A percentile compares a stretch with the other conserved stretches of the same genome.
Evolutionary conservation across 2,329 filamentous ascomycete species (phyloP).

Genomic region (Coniosporium tulheliwenetii): DNA sequence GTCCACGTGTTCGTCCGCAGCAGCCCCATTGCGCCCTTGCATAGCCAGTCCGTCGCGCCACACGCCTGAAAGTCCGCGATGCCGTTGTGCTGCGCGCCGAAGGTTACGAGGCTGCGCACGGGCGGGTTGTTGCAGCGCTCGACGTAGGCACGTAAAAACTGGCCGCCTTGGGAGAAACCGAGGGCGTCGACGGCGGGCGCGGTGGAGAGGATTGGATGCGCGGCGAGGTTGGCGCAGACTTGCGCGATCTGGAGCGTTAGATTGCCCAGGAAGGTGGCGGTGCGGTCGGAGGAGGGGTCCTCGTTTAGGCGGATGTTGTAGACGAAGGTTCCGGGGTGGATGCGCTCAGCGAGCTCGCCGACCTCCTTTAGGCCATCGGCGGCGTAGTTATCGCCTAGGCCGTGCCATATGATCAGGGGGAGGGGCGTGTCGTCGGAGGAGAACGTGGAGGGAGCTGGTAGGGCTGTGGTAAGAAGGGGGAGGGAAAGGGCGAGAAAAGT

Average conservation of each 20-base stretch:
- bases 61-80: conserved; percentile 74
- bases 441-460: too few species aligned
- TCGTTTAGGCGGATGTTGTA: conserved; percentile 62
- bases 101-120: conserved; percentile 68
- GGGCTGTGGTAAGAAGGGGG: too few species aligned
- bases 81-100: conserved; percentile 84
- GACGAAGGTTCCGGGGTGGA: conserved; percentile 71
- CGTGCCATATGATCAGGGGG: conserved; percentile 92
- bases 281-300: conserved; percentile 53
- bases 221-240: conserved; percentile 64
- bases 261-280: conserved; percentile 83
- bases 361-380: conserved; percentile 59
- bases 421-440: conserved; percentile 34
- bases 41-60: conserved; percentile 57
- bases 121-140: conserved; percentile 70
- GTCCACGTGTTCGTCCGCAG: conserved; percentile 72
- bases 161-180: conserved; percentile 89
- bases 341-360: conserved; percentile 51
- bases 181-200: conserved; percentile 78
- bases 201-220: conserved; percentile 64
- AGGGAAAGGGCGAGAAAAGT: too few species aligned
- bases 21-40: conserved; percentile 62
- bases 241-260: conserved; percentile 59
- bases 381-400: conserved; percentile 59
- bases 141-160: conserved; percentile 84